A percentile compares a stretch with the other conserved stretches of the same genome.
phyloP scores from a whole-genome alignment of 495 filamentous ascomycete genomes.

The Xanthoparmelia taractica region DNA sequence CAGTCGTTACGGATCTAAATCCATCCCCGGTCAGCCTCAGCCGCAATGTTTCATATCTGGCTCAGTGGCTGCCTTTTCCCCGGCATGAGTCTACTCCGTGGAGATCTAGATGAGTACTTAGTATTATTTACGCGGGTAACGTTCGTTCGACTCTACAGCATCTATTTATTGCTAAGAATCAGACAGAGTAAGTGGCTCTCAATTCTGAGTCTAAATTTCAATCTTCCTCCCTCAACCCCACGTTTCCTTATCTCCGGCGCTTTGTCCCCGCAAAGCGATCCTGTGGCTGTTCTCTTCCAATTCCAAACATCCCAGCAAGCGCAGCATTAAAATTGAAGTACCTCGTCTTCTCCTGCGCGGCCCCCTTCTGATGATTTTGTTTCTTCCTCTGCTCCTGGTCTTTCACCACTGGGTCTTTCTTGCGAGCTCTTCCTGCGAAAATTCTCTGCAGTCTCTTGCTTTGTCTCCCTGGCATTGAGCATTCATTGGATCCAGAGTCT shows the following conservation, averaged over 20 bases:
- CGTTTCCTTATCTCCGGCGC: no score
- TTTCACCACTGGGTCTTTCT: background rate
- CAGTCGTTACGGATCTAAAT: background rate
- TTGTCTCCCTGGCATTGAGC: background rate
- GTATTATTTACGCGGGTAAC: no score
- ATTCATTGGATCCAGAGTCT: background rate
- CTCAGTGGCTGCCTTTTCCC: no score
- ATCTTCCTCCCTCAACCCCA: no score
- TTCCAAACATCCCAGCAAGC: background rate
- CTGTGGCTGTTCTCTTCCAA: no score
- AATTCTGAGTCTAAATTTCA: no score
- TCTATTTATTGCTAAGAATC: no score
- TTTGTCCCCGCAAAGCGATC: no score
- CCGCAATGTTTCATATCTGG: background rate
- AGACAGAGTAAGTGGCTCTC: no score
- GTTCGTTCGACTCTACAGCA: no score
- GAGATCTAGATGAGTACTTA: no score
- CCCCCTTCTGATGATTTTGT: background rate
- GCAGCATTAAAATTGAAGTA: background rate
- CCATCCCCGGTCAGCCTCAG: background rate
- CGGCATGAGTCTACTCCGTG: no score
- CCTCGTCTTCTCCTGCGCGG: background rate
- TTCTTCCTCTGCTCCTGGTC: background rate
- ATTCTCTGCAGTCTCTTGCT: background rate
- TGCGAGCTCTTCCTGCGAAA: background rate